Evolutionary conservation across 2,329 filamentous ascomycete species (phyloP).

Genomic region (Ophiostoma ips): DNA sequence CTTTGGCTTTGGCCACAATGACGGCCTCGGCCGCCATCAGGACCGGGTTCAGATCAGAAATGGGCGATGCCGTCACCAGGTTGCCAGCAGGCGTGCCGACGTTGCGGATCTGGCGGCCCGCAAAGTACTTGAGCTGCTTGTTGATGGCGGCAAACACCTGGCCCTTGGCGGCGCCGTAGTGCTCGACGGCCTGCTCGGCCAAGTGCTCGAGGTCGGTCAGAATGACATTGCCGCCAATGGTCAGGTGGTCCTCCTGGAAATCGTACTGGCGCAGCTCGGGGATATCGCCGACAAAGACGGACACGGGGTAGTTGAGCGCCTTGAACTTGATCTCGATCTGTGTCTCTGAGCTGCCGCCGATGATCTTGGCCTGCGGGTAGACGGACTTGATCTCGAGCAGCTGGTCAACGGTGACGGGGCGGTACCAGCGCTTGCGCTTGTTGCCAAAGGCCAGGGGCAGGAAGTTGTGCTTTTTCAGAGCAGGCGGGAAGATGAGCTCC

Average conservation of each 20-base stretch:
- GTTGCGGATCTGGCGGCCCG: slow-evolving; percentile 88
- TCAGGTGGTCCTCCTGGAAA: slow-evolving; percentile 68
- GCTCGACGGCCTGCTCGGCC: slow-evolving; percentile 61
- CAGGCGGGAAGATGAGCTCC: slow-evolving; percentile 85
- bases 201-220: slow-evolving; percentile 84
- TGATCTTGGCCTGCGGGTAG: slow-evolving; percentile 79
- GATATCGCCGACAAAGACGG: slow-evolving; percentile 88
- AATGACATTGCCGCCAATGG: slow-evolving; percentile 84
- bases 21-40: slow-evolving; percentile 77
- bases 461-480: slow-evolving; percentile 69
- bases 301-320: slow-evolving; percentile 75
- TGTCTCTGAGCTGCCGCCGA: slow-evolving; percentile 90
- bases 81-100: slow-evolving; percentile 96
- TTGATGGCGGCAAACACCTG: slow-evolving; percentile 85
- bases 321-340: slow-evolving; percentile 99
- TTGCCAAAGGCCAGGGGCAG: slow-evolving; percentile 80
- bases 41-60: slow-evolving; percentile 90
- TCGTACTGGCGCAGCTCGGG: slow-evolving; percentile 71
- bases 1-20: slow-evolving; percentile 55
- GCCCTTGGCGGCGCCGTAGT: slow-evolving; percentile 56
- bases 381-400: slow-evolving; percentile 81
- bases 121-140: slow-evolving; percentile 91
- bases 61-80: slow-evolving; percentile 84
- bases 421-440: slow-evolving; percentile 86
- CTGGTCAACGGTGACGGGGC: slow-evolving; percentile 75